Evolutionary conservation across 139 green algal species (phyloP), one percentile per base, ranked within the genome.

Genomic region (Monoraphidium neglectum): DNA sequence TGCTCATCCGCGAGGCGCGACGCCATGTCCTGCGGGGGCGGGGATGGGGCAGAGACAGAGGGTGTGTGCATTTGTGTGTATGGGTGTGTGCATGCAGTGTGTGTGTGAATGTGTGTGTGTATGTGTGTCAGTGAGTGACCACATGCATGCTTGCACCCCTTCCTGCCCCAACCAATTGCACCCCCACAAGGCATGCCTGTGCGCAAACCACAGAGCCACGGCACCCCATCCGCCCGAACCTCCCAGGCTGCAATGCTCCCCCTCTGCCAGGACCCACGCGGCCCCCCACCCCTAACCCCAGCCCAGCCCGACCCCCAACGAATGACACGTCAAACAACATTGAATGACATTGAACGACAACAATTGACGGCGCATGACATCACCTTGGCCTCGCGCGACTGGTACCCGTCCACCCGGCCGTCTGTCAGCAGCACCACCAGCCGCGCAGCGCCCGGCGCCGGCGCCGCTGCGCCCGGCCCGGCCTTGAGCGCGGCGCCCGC

Each of bases 401-500:
- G 82, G 74, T 84, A 84, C 0, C 59, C 72, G 66, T 90, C 86
- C 37, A 93, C 79, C 37, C 87, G 80, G 2, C 88, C 89, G 53
- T 89, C 89, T 13, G 90, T 93, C 23, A 94, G 85, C 63, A 94
- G 77, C 35, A 89, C 77, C 59, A 94, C 73, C 66, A 90, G 73
- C 1, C 77, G 57, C 0, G 49, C 72, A 2, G 76, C 40, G 2
- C 30, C 21, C 10, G 66, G 6, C 49, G 38, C 59, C 47, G 12
- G 12, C 21, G 30, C 30, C 16, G 63, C 47, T n/a, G n/a, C n/a
- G n/a, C n/a, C n/a, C n/a, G n/a, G 54, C 5, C 33, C 51, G n/a
- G 21, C 38, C 71, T 90, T 86, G 0, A 94, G 78, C 78, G 92
- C 72, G 78, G 89, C 72, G 13, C 88, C 87, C 3, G 91, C 91